These are phyloP conservation scores for Leccinum sublutescens DNA, from an alignment of 768 basidiomycete genomes.

Conservation along the genomic window DNA sequence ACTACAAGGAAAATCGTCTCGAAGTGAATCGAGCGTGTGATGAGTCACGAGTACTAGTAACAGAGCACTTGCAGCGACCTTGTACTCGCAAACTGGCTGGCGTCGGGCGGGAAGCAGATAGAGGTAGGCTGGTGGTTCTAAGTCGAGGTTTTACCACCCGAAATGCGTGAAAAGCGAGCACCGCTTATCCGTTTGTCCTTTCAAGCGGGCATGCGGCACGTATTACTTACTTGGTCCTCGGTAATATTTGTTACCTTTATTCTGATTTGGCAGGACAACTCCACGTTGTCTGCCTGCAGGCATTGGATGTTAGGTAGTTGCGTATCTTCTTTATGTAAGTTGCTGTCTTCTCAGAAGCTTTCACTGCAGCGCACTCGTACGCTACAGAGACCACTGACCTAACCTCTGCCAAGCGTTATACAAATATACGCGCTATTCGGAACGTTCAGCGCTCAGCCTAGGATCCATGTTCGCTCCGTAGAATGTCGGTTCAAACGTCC, in stretches of 20 bases:
- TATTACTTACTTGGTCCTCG: slow-evolving; percentile 33
- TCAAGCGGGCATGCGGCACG: slow-evolving; percentile 31
- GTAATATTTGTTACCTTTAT: slow-evolving; percentile 41
- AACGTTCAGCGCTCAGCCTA: background rate
- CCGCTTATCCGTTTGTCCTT: slow-evolving; percentile 51
- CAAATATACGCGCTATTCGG: background rate
- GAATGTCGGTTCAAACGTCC: background rate
- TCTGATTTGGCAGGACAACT: slow-evolving; percentile 52
- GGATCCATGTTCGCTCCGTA: no score
- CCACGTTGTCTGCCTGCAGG: slow-evolving; percentile 82
- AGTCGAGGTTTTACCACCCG: slow-evolving; percentile 41
- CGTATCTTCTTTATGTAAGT: slow-evolving; percentile 48
- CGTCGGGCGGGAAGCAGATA: slow-evolving; percentile 21
- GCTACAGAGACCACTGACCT: background rate
- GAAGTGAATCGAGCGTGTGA: slow-evolving; percentile 53
- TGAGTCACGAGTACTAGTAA: slow-evolving; percentile 24
- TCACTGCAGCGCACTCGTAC: background rate
- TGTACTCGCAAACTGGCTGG: slow-evolving; percentile 28
- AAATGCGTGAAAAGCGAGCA: slow-evolving; percentile 51
- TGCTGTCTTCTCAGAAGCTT: slow-evolving; percentile 11
- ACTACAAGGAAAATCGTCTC: slow-evolving; percentile 42
- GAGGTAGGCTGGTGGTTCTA: slow-evolving; percentile 23
- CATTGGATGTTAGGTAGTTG: slow-evolving; percentile 42
- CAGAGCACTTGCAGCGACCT: slow-evolving; percentile 26
- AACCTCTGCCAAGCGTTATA: background rate